Percentiles rank a stretch among this genome's conserved stretches.
Conservation (phyloP, 768 basidiomycete species). For the Pleurotus platypus region DNA sequence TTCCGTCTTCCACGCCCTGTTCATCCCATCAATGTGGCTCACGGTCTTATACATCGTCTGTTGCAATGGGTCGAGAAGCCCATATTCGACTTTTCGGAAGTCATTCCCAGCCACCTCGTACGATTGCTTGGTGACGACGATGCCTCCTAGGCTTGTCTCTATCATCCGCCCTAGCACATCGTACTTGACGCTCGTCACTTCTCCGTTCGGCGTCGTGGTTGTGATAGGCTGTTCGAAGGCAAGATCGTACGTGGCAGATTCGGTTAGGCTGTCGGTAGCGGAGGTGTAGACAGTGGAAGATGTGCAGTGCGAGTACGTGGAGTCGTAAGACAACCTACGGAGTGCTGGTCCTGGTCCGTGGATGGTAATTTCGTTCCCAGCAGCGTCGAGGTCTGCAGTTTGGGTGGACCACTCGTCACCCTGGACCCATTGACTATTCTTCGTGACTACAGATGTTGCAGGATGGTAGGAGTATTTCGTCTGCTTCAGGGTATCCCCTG, state of each 20-base stretch:
- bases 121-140: neutral
- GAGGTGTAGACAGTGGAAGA: neutral
- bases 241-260: slow-evolving; percentile 1
- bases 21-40: slow-evolving; percentile 4
- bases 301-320: neutral
- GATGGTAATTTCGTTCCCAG: neutral
- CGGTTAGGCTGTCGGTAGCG: neutral
- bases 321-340: neutral
- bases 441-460: neutral
- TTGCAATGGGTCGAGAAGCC: neutral
- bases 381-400: neutral
- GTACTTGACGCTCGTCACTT: neutral
- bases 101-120: neutral
- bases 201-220: slow-evolving; percentile 2
- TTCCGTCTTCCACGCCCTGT: neutral
- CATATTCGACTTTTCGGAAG: slow-evolving; percentile 1
- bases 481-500: neutral
- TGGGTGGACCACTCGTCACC: slow-evolving; percentile 1
- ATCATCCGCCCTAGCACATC: neutral
- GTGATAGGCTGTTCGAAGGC: neutral
- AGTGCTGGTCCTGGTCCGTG: neutral
- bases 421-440: neutral
- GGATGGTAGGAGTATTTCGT: neutral
- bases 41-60: neutral
- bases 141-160: neutral